Conservation (phyloP, 2,329 filamentous ascomycete genomes). For the Arthrinium puccinioides region DNA sequence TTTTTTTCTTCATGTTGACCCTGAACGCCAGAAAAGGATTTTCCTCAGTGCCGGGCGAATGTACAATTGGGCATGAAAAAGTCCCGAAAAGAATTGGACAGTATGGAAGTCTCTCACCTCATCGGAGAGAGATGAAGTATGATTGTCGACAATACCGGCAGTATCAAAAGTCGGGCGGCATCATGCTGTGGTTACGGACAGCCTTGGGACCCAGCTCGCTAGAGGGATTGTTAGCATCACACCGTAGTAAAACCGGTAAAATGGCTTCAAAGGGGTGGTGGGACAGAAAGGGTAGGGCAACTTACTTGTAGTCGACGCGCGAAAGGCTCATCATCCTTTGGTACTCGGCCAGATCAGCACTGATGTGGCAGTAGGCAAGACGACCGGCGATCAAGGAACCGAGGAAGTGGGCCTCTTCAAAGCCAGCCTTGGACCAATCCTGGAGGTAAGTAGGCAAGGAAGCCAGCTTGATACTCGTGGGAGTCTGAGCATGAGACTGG, state of each 20-base stretch:
- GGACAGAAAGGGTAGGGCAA: conserved; percentile 5
- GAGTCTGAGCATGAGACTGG: conserved; percentile 59
- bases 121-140: too few relatives aligned
- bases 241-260: too few relatives aligned
- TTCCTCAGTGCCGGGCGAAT: too few relatives aligned
- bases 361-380: conserved; percentile 49
- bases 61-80: too few relatives aligned
- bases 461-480: conserved; percentile 74
- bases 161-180: too few relatives aligned
- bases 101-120: too few relatives aligned
- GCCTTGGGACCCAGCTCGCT: conserved; percentile 49
- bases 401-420: conserved; percentile 79
- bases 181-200: conserved; percentile 46
- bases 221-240: conserved; percentile 11
- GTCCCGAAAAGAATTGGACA: too few relatives aligned
- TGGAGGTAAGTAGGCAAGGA: conserved; percentile 77
- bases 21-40: too few relatives aligned
- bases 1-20: too few relatives aligned
- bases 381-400: conserved; percentile 78
- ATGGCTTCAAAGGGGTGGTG: not conserved
- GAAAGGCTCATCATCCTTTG: conserved; percentile 50
- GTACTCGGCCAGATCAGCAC: conserved; percentile 46
- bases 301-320: conserved; percentile 56
- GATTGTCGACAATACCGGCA: too few relatives aligned
- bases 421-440: conserved; percentile 77